A percentile compares a stretch with the other conserved stretches of the same genome.
These are phyloP conservation scores for Neostapfia colusana DNA, from an alignment of 176 grass and related monocot genomes.

Conservation along the genomic window DNA sequence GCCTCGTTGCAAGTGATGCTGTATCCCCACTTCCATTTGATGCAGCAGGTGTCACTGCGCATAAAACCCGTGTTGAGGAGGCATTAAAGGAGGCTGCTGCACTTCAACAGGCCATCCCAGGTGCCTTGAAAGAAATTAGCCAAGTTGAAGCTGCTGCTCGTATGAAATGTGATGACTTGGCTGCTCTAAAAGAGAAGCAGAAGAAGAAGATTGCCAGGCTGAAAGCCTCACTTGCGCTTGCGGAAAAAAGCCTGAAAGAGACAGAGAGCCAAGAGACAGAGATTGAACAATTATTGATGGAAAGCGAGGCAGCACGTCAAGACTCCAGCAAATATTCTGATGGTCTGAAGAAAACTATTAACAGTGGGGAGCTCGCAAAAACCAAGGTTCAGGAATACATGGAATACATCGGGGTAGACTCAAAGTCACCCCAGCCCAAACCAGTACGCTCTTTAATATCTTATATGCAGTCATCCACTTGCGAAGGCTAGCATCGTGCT, in stretches of 20 bases:
- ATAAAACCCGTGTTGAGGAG: neutral
- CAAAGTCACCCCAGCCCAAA: neutral
- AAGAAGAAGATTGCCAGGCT: neutral
- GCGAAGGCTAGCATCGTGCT: neutral
- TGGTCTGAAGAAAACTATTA: neutral
- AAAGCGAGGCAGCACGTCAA: neutral
- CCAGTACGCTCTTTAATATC: neutral
- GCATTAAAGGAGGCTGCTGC: neutral
- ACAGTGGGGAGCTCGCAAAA: neutral
- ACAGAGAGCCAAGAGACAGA: neutral
- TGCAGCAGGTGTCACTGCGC: neutral
- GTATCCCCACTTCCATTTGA: neutral
- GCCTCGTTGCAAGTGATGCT: neutral
- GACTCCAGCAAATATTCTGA: neutral
- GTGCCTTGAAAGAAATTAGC: neutral
- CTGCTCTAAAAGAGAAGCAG: neutral
- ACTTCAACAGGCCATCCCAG: neutral
- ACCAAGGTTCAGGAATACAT: neutral
- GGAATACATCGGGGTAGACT: neutral
- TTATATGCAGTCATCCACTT: constrained; percentile 5
- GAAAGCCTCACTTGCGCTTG: neutral
- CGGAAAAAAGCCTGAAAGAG: neutral
- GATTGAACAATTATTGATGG: neutral
- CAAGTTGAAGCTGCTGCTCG: neutral
- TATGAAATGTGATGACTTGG: neutral